Conservation (phyloP, 306 rosid genomes). For the Oxytropis ochrocephala region DNA sequence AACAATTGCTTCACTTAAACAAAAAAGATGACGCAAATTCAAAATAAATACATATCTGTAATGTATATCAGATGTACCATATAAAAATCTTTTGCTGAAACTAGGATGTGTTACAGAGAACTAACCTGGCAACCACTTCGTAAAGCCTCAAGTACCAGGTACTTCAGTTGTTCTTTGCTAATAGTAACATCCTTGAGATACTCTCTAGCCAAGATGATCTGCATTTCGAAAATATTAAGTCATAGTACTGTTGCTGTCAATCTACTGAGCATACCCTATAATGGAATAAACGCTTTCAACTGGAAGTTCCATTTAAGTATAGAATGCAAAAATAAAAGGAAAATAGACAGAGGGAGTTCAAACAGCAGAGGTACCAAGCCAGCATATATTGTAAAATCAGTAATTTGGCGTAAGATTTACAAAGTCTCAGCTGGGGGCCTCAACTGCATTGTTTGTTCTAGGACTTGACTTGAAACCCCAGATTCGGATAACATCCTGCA, state of each 20-base stretch:
- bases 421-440: background rate
- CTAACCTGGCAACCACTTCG: slow-evolving; percentile 97
- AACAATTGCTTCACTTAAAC: background rate
- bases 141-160: slow-evolving; percentile 83
- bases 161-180: slow-evolving; percentile 73
- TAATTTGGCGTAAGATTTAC: background rate
- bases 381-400: background rate
- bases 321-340: background rate
- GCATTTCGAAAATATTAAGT: slow-evolving; percentile 26
- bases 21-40: background rate
- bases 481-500: background rate
- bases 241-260: background rate
- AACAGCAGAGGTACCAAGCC: slow-evolving; percentile 5
- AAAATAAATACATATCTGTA: background rate
- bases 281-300: background rate
- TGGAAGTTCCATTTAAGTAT: slow-evolving; percentile 7
- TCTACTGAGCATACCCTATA: background rate
- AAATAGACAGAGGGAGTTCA: background rate
- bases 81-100: slow-evolving; percentile 2
- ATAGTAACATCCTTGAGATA: slow-evolving; percentile 80
- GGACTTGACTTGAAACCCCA: background rate
- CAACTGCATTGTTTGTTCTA: background rate
- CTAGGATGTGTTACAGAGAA: slow-evolving; percentile 16
- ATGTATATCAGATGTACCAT: slow-evolving; percentile 1
- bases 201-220: slow-evolving; percentile 96